Evolutionary conservation across 2,329 filamentous ascomycete genomes (phyloP), one percentile per base, ranked within the genome.

Genomic region (Thelonectria olida): DNA sequence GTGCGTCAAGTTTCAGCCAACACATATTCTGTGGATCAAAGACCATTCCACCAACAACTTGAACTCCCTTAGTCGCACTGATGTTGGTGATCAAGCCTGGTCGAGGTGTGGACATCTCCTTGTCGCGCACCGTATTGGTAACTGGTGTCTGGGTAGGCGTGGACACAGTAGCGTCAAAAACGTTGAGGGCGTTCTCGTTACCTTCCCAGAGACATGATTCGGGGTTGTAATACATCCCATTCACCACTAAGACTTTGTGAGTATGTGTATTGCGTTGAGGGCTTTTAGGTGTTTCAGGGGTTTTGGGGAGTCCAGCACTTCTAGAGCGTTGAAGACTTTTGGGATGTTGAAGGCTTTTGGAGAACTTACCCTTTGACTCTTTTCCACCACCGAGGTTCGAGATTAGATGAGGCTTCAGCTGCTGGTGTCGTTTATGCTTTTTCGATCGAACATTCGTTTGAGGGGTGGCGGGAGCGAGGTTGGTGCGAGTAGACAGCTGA

Each of bases 1-100:
- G 75, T 17, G 81, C 76, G 47, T 84, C 82, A 63, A 96, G 82
- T 77, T 97, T 97, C 58, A 98, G 85, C 96, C 96, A 99, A 76
- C 93, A 96, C 95, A 99, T 98, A 70, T 92, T 92, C 64, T 93
- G 90, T 4, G 96, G 96, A 74, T 99, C 96, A 75, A 98, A 99
- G 9, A 98, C 91, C 96, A 99, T 99, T 68, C 93, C 93, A n/a
- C 93, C 92, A 59, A 97, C 93, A 34, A 97, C 91, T 78, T 97
- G 94, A 13, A 97, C 91, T 63, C 93, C 94, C 72, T 95, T 92
- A 63, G 90, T 89, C 5, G 89, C 85, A 55, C 91, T 92, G 67
- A 97, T 92, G 67, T 97, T 96, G 48, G 93, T 93, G 71, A 99
- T 99, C 17, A 99, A 85, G 6, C 95, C 93, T 9, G 92, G 84